Percentiles rank a stretch among this genome's conserved stretches.
phyloP scores from a whole-genome alignment of 169 alveolate genomes.

The Eimeria sp. region DNA sequence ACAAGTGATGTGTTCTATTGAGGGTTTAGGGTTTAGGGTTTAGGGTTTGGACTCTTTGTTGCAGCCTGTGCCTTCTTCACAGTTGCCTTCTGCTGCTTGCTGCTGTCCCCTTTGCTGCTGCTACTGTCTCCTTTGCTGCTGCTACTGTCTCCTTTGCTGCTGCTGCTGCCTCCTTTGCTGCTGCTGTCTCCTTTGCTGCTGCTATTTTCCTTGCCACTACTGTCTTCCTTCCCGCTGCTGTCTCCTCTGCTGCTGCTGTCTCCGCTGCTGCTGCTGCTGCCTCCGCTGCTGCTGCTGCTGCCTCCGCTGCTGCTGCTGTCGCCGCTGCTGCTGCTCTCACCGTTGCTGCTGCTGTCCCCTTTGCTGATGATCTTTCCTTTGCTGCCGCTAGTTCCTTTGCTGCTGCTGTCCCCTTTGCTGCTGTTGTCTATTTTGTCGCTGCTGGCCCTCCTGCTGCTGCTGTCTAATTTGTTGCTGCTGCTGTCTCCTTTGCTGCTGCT shows the following conservation, averaged over 20 bases:
- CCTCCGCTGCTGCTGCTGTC: background rate
- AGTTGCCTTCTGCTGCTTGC: background rate
- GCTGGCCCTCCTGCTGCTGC: background rate
- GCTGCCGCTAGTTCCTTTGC: background rate
- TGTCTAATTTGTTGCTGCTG: background rate
- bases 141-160: background rate
- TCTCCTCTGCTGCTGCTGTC: background rate
- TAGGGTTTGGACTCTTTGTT: background rate
- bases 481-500: background rate
- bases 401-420: background rate
- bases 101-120: background rate
- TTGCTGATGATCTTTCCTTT: background rate
- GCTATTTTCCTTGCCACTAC: background rate
- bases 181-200: background rate
- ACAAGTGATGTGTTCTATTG: too few relatives aligned
- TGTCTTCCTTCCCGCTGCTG: background rate
- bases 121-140: background rate
- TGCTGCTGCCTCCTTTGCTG: background rate
- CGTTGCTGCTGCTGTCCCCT: background rate
- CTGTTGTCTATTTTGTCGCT: background rate
- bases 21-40: background rate
- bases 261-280: background rate
- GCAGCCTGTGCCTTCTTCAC: background rate
- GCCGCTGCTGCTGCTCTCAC: background rate
- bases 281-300: background rate